Evolutionary conservation across 208 protist genomes (phyloP).

Genomic region (Wallacemonas sp.): DNA sequence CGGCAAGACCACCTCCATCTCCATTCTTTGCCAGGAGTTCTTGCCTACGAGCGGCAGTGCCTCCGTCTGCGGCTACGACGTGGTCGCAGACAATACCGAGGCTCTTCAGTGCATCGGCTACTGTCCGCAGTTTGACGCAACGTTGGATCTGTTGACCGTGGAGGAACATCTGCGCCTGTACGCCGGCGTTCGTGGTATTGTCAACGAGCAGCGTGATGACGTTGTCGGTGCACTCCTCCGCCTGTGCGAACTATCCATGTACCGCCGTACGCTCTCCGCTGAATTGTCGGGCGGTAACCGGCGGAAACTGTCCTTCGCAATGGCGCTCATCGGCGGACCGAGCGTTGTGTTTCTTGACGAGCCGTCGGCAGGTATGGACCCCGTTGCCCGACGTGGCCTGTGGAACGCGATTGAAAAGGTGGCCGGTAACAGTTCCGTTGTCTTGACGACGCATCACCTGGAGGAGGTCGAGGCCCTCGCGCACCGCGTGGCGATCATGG

Average conservation of each 20-base stretch:
- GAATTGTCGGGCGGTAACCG: conserved; percentile 51
- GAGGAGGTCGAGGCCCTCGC: conserved; percentile 84
- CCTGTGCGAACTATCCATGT: conserved; percentile 16
- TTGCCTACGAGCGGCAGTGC: conserved; percentile 38
- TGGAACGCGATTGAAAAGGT: conserved; percentile 61
- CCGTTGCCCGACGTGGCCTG: conserved; percentile 30
- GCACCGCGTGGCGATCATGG: conserved; percentile 79
- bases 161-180: conserved; percentile 93
- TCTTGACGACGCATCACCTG: conserved; percentile 88
- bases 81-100: conserved; percentile 31
- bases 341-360: conserved; percentile 54
- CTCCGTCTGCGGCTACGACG: conserved; percentile 49
- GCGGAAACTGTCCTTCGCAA: conserved; percentile 46
- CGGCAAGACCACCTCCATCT: conserved; percentile 76
- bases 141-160: conserved; percentile 90
- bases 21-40: conserved; percentile 63
- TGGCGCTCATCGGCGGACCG: conserved; percentile 53
- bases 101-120: conserved; percentile 87
- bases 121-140: conserved; percentile 96
- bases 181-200: conserved; percentile 45
- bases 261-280: conserved; percentile 5
- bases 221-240: conserved; percentile 11
- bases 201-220: conserved; percentile 8
- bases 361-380: conserved; percentile 59
- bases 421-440: conserved; percentile 35